A percentile compares a stretch with the other conserved stretches of the same genome.
phyloP scores from a whole-genome alignment of 495 filamentous ascomycete species.

The Elasticomyces elasticus region DNA sequence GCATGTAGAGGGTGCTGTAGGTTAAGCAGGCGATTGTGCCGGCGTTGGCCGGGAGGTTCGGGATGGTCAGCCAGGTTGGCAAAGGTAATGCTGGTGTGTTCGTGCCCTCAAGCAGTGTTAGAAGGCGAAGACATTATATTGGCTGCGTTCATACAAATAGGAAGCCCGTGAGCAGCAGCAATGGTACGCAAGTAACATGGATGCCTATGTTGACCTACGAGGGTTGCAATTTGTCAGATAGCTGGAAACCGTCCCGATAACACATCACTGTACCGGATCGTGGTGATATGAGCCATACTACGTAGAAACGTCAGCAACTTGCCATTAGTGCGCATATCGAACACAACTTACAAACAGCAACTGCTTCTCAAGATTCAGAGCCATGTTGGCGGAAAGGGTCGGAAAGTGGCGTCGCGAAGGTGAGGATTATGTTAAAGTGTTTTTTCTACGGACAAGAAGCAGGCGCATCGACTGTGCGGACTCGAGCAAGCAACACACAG shows the following conservation, averaged over 20 bases:
- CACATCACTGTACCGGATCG: slow-evolving; percentile 49
- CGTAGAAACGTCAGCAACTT: not conserved
- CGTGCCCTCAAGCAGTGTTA: slow-evolving; percentile 40
- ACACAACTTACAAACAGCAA: slow-evolving; percentile 61
- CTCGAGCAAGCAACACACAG: not conserved
- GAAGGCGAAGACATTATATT: not conserved
- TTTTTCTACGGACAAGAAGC: not conserved
- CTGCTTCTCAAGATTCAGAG: slow-evolving; percentile 69
- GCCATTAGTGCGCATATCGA: not conserved
- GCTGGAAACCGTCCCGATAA: not conserved
- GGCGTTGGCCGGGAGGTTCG: slow-evolving; percentile 70
- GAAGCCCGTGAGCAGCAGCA: slow-evolving; percentile 70
- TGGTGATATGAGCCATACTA: slow-evolving; percentile 97
- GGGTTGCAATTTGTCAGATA: slow-evolving; percentile 10
- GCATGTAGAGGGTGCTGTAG: slow-evolving; percentile 73
- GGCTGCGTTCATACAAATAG: slow-evolving; percentile 52
- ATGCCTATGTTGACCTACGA: slow-evolving; percentile 72
- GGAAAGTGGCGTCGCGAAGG: not conserved
- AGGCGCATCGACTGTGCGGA: not conserved
- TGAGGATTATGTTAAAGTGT: not conserved
- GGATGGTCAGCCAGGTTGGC: slow-evolving; percentile 57
- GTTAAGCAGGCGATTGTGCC: slow-evolving; percentile 63
- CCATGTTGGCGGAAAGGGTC: slow-evolving; percentile 39
- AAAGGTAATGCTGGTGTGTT: slow-evolving; percentile 65
- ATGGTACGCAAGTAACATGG: slow-evolving; percentile 80